Base-by-base conservation (phyloP, 768 basidiomycete species). In the Fistulinella prunicolor region DNA sequence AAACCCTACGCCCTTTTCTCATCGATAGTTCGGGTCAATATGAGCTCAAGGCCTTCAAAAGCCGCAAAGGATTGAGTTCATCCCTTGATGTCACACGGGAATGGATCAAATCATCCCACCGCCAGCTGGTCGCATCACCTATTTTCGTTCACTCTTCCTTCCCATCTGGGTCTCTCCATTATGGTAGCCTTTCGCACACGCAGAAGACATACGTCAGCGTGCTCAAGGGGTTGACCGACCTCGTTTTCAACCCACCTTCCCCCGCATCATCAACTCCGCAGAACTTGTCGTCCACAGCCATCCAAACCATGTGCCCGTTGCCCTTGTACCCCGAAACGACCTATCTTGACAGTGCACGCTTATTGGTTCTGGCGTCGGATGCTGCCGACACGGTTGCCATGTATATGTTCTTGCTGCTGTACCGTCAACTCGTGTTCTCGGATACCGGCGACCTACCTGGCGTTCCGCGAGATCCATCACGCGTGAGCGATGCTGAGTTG, bases 1-100 rank as follows among this genome's bases (percentile, higher is more conserved):
- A 92, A 62, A 85, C 89, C 26, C 76, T 94, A n/a, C 85, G 93
- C 42, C 90, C 92, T n/a, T 91, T 85, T 72, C 80, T 96, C 47
- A 77, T 89, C 57, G 81, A 84, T 50, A 83, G 84, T 32, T 83
- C 93, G 1, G 82, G 85, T 19, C 80, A 83, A 34, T 89, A 88
- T 60, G 92, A 95, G 64, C 75, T 85, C 54, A 80, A 81, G 61
- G 82, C 83, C 22, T 89, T 94, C 72, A 81, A 82, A 65, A 74
- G 77, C 56, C 73, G 78, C 50, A 77, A 75, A 63, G 73, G 70
- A 49, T 50, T 56, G 29, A 65, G 69, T 49, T 65, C 70, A 40
- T 77, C 79, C 10, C 70, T 85, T 39, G 70, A 69, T 50, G 60
- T 75, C 35, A 85, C 87, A 36, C 80, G 79, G 38, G 72, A 77